Percentiles rank a stretch among this genome's conserved stretches.
Evolutionary conservation across 1,284 basidiomycete genomes (phyloP).

Genomic region (Exobasidium rhododendri): DNA sequence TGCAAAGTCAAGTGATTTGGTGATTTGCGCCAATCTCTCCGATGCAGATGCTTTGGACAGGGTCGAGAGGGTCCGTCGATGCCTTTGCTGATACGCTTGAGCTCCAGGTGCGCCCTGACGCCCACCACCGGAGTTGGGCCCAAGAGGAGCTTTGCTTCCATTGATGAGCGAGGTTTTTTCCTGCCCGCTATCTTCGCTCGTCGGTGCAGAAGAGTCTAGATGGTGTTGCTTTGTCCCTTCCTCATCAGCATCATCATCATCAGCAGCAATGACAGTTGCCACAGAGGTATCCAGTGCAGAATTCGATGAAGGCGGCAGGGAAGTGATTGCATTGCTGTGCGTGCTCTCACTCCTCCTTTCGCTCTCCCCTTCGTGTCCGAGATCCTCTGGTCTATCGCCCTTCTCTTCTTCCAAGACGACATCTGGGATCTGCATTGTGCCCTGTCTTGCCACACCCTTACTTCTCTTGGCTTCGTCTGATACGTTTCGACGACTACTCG

Average conservation of each 20-base stretch:
- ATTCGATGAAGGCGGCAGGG: neutral
- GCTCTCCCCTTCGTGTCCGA: too few relatives aligned
- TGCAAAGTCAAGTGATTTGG: slow-evolving; percentile 50
- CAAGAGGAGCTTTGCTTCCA: slow-evolving; percentile 13
- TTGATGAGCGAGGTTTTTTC: neutral
- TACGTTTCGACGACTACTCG: slow-evolving; percentile 40
- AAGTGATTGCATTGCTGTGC: too few relatives aligned
- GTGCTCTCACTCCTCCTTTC: too few relatives aligned
- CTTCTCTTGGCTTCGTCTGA: slow-evolving; percentile 39
- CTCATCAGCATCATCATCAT: too few relatives aligned
- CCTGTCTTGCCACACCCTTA: slow-evolving; percentile 23
- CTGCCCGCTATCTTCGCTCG: too few relatives aligned
- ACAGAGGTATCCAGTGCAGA: neutral
- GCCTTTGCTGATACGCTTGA: slow-evolving; percentile 34
- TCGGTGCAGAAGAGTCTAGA: neutral
- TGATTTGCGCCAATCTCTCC: slow-evolving; percentile 42
- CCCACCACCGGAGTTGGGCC: slow-evolving; percentile 15
- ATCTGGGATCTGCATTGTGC: slow-evolving; percentile 26
- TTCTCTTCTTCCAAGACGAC: slow-evolving; percentile 32
- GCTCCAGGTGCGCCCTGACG: slow-evolving; percentile 33
- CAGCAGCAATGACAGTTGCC: neutral
- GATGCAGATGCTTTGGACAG: slow-evolving; percentile 39
- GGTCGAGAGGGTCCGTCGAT: slow-evolving; percentile 36
- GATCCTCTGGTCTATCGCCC: neutral
- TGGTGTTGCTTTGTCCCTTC: neutral